Evolutionary conservation across 352 stramenopile species (phyloP), one percentile per base, ranked within the genome.

Genomic region (Phytophthora litchii): DNA sequence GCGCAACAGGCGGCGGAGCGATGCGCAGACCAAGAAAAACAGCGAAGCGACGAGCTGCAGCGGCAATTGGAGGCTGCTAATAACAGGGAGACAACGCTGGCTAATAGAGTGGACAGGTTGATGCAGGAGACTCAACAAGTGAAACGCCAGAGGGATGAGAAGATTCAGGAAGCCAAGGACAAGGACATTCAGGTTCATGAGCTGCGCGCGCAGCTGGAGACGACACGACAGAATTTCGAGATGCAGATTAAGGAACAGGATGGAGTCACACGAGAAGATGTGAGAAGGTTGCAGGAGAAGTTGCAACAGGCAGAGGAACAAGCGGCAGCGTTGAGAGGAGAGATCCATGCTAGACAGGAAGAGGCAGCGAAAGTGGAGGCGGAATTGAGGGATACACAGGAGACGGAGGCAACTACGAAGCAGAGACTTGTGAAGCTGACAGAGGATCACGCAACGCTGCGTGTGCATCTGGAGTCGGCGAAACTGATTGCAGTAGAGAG

Each of bases 391-490:
- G 76, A 82, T 35, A 69, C 64, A 1, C 74, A 84, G 31, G 48
- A 51, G 3, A 67, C 54, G 2, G 63, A 78, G 32, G 56, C 57
- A 9, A 51, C 59, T 3, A 66, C 69, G 0, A 87, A 81, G 58
- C 58, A 82, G 59, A 76, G 81, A 51, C 67, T 90, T 1, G 54
- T 89, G 45, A 77, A 89, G 54, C 69, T 91, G 10, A 89, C 73
- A 25, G 72, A 90, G 45, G 77, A 84, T 3, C 59, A 82, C n/a
- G 84, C 78, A 16, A 76, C 58, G 13, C 52, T 83, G 29, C 50
- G 81, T 40, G 75, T 89, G 23, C 78, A 77, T 16, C 45, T 83
- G 36, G 55, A 64, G 17, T 66, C 67, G 13, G 49, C 65, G 10
- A 76, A 70, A 41, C 41, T 71, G 21, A 54, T 62, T 7, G 62